Evolutionary conservation across 306 rosid species (phyloP).

Genomic region (Malus sieversii): DNA sequence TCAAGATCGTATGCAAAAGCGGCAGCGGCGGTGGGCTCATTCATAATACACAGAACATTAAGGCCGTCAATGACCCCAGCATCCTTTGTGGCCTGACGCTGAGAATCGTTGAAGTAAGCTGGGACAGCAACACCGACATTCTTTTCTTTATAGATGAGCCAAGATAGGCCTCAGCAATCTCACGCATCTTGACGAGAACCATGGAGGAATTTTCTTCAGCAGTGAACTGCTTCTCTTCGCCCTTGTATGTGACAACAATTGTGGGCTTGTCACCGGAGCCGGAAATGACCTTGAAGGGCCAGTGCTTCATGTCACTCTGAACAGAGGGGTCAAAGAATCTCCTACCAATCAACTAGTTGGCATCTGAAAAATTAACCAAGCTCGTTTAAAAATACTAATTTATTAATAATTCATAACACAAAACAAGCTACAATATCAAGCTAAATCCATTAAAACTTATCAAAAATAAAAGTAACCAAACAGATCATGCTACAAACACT

Average conservation of each 20-base stretch:
- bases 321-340: conserved; percentile 52
- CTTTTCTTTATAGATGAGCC: conserved; percentile 48
- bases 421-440: background rate
- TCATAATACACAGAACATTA: conserved; percentile 55
- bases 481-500: background rate
- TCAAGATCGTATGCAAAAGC: conserved; percentile 71
- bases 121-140: conserved; percentile 72
- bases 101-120: conserved; percentile 69
- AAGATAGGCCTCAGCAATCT: conserved; percentile 78
- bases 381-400: background rate
- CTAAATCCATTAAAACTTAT: no score
- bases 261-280: conserved; percentile 62
- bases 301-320: conserved; percentile 61
- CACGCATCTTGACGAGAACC: conserved; percentile 75
- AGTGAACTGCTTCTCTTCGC: conserved; percentile 49
- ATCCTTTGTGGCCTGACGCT: conserved; percentile 70
- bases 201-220: conserved; percentile 68
- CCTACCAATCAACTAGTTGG: conserved; percentile 78
- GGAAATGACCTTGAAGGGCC: conserved; percentile 62
- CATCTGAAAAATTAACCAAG: conserved; percentile 34
- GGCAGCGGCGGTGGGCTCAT: conserved; percentile 70
- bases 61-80: conserved; percentile 66
- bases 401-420: background rate
- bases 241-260: conserved; percentile 55
- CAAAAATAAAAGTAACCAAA: background rate